Evolutionary conservation across 73 alveolate species (phyloP), one percentile per base, ranked within the genome.

Genomic region (Paramecium tetraurelia): DNA sequence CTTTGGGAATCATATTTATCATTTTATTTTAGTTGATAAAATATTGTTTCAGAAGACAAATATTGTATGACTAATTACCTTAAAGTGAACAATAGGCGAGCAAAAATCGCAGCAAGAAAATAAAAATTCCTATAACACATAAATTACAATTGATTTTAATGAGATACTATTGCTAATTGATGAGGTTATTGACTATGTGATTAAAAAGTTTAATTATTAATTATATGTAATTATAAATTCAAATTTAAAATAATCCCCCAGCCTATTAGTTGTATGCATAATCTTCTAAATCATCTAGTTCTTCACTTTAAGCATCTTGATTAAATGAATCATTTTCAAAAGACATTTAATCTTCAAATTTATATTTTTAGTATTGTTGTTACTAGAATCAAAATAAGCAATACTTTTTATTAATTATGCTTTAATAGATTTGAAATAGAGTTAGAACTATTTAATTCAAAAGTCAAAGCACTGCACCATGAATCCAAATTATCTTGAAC

Each of bases 401-500:
- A 7, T 80, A 48, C 70, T 63, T 63, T 63, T 63, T 63, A 63
- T 33, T 63, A 63, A 63, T 63, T 63, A 27, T 63, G 84, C 12
- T 63, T 63, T 22, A 63, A 33, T 63, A 63, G 10, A 63, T 63
- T 63, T 27, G 84, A 63, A 12, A 63, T 50, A 63, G 44, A 27
- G 3, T 7, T 63, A 12, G 41, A 63, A 63, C 84, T 46, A 72
- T 77, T 88, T 0, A 35, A 18, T 90, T 40, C 76, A 89, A 96
- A 96, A 5, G 96, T 89, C 31, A 96, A 84, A 27, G 99, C 96
- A 50, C 95, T 92, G 14, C 97, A 94, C 99, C 99, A 96, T 14
- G 98, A 95, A 63, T 96, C 99, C 31, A 96, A 80, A 80, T 96
- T 96, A 75, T 96, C 99, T 53, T 85, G 80, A 9, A 96, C 92